Evolutionary conservation across 192 early-diverging fungal species (phyloP).

Genomic region (Obelidium mucronatum): DNA sequence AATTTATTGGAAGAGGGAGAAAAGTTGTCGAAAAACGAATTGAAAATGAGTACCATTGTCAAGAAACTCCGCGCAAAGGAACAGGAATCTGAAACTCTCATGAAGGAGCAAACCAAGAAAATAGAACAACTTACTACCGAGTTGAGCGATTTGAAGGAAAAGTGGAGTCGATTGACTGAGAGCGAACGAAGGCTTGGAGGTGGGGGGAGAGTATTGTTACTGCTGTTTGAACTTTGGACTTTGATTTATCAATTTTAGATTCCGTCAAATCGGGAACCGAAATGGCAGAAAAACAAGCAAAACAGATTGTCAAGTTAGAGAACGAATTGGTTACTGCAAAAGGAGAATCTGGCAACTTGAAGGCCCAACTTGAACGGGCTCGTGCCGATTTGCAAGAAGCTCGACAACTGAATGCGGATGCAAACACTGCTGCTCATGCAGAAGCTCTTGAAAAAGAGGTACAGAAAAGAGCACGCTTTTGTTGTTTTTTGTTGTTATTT

Average conservation of each 20-base stretch:
- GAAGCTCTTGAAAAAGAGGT: conserved; percentile 49
- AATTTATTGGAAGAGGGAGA: conserved; percentile 62
- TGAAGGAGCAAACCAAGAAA: conserved; percentile 45
- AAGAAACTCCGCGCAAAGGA: conserved; percentile 77
- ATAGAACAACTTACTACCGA: conserved; percentile 28
- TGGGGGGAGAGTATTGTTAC: too few species aligned
- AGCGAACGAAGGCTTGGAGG: conserved; percentile 41
- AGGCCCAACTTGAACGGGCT: conserved; percentile 38
- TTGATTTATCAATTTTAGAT: conserved; percentile 25
- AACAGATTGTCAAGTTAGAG: conserved; percentile 46
- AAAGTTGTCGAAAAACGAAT: conserved; percentile 77
- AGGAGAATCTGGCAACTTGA: conserved; percentile 9
- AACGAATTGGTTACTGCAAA: conserved; percentile 32
- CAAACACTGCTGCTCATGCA: conserved; percentile 43
- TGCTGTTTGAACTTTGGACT: neutral
- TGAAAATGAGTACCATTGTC: conserved; percentile 68
- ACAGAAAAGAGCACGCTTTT: neutral
- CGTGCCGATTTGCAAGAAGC: conserved; percentile 44
- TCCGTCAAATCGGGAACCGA: conserved; percentile 29
- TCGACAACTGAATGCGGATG: conserved; percentile 25
- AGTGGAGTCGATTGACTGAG: conserved; percentile 31
- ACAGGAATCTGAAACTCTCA: conserved; percentile 64
- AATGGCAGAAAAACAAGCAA: conserved; percentile 44
- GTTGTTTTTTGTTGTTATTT: neutral
- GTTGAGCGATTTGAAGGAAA: conserved; percentile 39